Evolutionary conservation across 345 rosid genomes (phyloP).

Genomic region (Eucalyptus urophylla): DNA sequence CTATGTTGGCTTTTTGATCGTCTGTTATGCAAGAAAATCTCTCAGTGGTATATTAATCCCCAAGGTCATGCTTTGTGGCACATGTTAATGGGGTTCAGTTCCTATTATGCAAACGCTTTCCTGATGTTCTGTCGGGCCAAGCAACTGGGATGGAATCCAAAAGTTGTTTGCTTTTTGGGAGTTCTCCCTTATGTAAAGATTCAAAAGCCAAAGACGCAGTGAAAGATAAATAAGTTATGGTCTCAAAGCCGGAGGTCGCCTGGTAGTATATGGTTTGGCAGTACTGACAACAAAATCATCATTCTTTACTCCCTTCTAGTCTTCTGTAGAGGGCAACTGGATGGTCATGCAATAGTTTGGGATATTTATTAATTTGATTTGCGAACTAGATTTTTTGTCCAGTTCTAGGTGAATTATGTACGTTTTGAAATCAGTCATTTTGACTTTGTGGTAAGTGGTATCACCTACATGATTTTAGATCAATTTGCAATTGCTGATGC

Average conservation of each 20-base stretch:
- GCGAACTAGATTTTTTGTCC: not conserved
- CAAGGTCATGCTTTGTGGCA: slow-evolving; percentile 96
- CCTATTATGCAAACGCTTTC: slow-evolving; percentile 81
- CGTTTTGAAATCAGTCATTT: not conserved
- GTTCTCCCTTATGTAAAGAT: slow-evolving; percentile 66
- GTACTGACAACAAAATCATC: not conserved
- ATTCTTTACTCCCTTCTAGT: not conserved
- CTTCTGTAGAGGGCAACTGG: not conserved
- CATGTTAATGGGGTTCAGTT: slow-evolving; percentile 67
- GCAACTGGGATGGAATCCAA: slow-evolving; percentile 70
- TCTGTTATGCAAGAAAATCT: slow-evolving; percentile 34
- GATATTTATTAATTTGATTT: not conserved
- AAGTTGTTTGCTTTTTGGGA: slow-evolving; percentile 36
- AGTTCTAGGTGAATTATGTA: not conserved
- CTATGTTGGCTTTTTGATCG: slow-evolving; percentile 71
- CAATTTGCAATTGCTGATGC: not conserved
- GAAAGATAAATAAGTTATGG: not conserved
- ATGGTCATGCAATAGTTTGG: not conserved
- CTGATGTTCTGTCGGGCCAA: slow-evolving; percentile 94
- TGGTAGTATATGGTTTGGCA: not conserved
- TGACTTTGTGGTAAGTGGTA: not conserved
- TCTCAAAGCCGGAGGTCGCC: not conserved
- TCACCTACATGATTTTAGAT: not conserved
- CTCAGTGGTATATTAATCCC: slow-evolving; percentile 60
- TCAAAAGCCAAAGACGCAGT: slow-evolving; percentile 55